A percentile compares a stretch with the other conserved stretches of the same genome.
Conservation (phyloP, 169 alveolate species). For the Theileria parva region DNA sequence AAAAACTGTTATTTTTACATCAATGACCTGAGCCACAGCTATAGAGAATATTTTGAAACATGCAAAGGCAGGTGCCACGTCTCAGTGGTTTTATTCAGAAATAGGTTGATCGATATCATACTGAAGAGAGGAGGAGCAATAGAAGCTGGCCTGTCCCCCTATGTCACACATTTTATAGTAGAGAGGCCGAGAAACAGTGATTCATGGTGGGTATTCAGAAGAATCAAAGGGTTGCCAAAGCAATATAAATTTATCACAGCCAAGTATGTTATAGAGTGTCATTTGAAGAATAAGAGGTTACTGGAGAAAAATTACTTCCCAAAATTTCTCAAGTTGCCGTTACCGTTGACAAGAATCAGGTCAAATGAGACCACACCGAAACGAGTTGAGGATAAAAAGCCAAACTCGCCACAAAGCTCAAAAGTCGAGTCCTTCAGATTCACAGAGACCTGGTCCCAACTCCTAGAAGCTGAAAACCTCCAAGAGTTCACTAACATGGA, state of each 20-base stretch:
- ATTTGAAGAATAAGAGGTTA: constrained; percentile 12
- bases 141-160: constrained; percentile 39
- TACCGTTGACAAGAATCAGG: not conserved
- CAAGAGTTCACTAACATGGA: constrained; percentile 2
- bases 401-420: not conserved
- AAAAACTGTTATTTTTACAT: constrained; percentile 40
- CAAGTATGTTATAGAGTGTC: constrained; percentile 34
- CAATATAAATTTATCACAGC: constrained; percentile 32
- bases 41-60: not conserved
- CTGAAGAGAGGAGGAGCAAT: constrained; percentile 28
- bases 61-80: constrained; percentile 12
- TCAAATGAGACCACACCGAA: not conserved
- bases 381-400: not conserved
- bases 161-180: constrained; percentile 48
- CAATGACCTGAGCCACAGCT: constrained; percentile 29
- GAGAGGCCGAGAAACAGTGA: constrained; percentile 32
- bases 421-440: not conserved
- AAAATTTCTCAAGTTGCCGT: constrained; percentile 6
- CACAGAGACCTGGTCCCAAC: not conserved
- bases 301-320: constrained; percentile 36
- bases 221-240: constrained; percentile 24
- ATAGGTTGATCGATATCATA: constrained; percentile 17
- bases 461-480: not conserved
- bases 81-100: constrained; percentile 31
- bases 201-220: constrained; percentile 39